Evolutionary conservation across 805 yeast species (phyloP).

Genomic region (Sugiyamaella valdiviana): DNA sequence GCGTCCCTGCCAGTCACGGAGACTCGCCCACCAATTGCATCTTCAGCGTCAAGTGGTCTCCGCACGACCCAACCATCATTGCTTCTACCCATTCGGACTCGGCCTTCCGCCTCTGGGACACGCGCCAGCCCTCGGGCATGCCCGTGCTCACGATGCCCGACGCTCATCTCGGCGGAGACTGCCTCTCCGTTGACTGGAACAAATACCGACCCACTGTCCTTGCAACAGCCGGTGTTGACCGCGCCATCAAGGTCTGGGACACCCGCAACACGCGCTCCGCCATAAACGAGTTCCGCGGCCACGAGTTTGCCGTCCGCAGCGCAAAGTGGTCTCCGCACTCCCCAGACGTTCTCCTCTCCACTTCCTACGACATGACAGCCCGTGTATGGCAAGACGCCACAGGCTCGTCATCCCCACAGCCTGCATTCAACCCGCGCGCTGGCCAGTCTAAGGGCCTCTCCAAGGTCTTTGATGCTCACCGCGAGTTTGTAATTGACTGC

Average conservation of each 20-base stretch:
- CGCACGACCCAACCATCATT: slow-evolving; percentile 68
- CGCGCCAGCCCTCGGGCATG: slow-evolving; percentile 36
- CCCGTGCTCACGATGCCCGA: slow-evolving; percentile 44
- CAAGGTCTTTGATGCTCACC: slow-evolving; percentile 60
- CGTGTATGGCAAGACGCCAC: slow-evolving; percentile 77
- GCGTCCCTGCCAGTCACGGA: slow-evolving; percentile 15
- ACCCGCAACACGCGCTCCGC: slow-evolving; percentile 66
- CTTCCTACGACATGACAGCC: slow-evolving; percentile 90
- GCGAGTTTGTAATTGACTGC: slow-evolving; percentile 86
- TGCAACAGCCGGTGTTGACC: slow-evolving; percentile 92
- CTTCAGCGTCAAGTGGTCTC: slow-evolving; percentile 77
- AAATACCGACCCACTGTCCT: slow-evolving; percentile 73
- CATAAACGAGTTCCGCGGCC: slow-evolving; percentile 72
- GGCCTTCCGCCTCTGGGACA: slow-evolving; percentile 74
- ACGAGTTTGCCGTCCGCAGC: slow-evolving; percentile 79
- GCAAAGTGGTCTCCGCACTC: slow-evolving; percentile 88
- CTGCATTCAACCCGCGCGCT: slow-evolving; percentile 29
- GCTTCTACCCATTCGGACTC: slow-evolving; percentile 72
- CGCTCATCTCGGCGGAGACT: slow-evolving; percentile 77
- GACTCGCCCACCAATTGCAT: slow-evolving; percentile 45
- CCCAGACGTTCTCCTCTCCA: slow-evolving; percentile 60
- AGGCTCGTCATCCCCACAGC: slow-evolving; percentile 49
- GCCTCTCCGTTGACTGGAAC: slow-evolving; percentile 81
- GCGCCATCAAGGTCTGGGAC: slow-evolving; percentile 81
- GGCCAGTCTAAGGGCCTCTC: slow-evolving; percentile 43